Percentiles rank a stretch among this genome's conserved stretches.
These are phyloP conservation scores for Tetratostichococcus sp. DNA, from an alignment of 139 green algal genomes.

Conservation along the genomic window DNA sequence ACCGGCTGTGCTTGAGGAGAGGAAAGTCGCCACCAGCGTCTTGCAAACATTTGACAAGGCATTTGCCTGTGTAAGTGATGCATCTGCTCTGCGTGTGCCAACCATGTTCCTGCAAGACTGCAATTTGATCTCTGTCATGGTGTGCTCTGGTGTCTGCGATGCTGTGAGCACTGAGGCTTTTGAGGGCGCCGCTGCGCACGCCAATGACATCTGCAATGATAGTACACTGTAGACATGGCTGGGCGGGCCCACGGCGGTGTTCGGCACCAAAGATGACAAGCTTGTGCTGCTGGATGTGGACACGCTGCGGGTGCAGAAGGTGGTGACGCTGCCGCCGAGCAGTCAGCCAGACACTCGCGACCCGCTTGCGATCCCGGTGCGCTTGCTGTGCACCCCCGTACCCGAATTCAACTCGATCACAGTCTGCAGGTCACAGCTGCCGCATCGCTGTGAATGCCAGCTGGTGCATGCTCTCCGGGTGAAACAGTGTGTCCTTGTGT, in stretches of 20 bases:
- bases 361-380: not conserved
- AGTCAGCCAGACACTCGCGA: not conserved
- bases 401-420: too few relatives aligned
- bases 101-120: too few relatives aligned
- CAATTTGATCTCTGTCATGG: too few relatives aligned
- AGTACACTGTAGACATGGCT: constrained; percentile 44
- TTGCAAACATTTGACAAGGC: constrained; percentile 21
- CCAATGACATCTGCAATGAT: not conserved
- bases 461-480: too few relatives aligned
- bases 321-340: not conserved
- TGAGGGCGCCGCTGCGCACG: too few relatives aligned
- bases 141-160: too few relatives aligned
- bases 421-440: too few relatives aligned
- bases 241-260: constrained; percentile 30
- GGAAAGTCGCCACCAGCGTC: not conserved
- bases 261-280: constrained; percentile 69
- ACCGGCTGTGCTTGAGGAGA: not conserved
- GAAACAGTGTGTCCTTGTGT: too few relatives aligned
- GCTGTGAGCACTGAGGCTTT: too few relatives aligned
- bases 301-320: not conserved
- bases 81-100: too few relatives aligned
- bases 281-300: constrained; percentile 36
- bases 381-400: too few relatives aligned
- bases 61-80: constrained; percentile 30
- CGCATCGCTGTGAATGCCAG: too few relatives aligned